Evolutionary conservation across 371 early-diverging fungal species (phyloP), one percentile per base, ranked within the genome.

Genomic region (Phascolomyces articulosus): DNA sequence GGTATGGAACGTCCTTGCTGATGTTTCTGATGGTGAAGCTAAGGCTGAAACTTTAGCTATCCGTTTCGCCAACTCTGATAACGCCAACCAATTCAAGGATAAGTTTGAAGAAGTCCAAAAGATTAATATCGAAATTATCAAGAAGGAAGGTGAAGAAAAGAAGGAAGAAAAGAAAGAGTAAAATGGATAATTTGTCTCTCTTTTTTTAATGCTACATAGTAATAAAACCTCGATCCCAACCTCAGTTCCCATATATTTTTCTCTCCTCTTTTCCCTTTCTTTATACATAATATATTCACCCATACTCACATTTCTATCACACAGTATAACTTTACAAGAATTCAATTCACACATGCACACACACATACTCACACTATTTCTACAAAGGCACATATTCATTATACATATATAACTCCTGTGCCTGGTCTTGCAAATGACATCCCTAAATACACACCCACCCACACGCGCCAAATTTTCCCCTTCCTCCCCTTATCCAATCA

Each of bases 41-140:
- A 85, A 86, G 54, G 84, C 90, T 53, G 95, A 98, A 78, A 85
- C 93, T 24, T 84, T 98, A 65, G 98, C 98, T 60, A 96, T 97
- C 65, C 93, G 98, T 67, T 96, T 98, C 67, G 96, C 93, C 71
- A 97, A 95, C 87, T 76, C 93, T 58, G 98, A 98, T 54, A 96
- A 83, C 40, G 80, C 83, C 62, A 75, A 78, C 55, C 61, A 74
- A n/a, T 83, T 83, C 77, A 83, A 83, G 76, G 79, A 78, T 4
- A 70, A 83, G 70, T 83, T 83, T 59, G 80, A 80, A 55, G 69
- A 80, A 65, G 77, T 70, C 21, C 77, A 78, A 61, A 76, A 75
- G 72, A 62, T 64, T 20, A 82, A 82, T 48, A 65, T 64, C 40
- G 68, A 62, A 18, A 60, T 73, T 11, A 44, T 31, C 38, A 63